Conservation (phyloP, 163 green algal genomes). For the Chlamydomonas reinhardtii region DNA sequence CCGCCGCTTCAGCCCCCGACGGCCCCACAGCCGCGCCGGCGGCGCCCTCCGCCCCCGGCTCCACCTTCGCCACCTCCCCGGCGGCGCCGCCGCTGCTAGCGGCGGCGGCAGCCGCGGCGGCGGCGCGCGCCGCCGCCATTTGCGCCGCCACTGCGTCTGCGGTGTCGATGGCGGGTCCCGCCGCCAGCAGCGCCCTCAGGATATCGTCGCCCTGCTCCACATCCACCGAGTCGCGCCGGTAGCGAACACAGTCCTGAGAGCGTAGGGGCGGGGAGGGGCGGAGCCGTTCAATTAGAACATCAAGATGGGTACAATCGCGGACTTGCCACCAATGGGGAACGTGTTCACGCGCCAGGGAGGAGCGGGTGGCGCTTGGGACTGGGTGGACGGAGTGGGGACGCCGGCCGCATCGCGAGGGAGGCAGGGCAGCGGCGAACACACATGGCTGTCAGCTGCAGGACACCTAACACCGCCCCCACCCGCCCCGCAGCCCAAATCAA, state of each 20-base stretch:
- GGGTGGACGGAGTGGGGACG: too few species aligned
- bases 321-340: too few species aligned
- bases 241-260: not conserved
- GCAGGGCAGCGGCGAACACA: too few species aligned
- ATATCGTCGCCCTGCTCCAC: constrained; percentile 32
- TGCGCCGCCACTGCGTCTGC: constrained; percentile 22
- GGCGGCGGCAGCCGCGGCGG: not conserved
- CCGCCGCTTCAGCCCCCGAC: not conserved
- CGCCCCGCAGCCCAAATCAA: too few species aligned
- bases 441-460: too few species aligned
- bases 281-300: too few species aligned
- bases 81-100: not conserved
- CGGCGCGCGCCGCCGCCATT: not conserved
- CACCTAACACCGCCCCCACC: too few species aligned
- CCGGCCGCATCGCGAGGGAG: too few species aligned
- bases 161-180: constrained; percentile 21
- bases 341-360: too few species aligned
- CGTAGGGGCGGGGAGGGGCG: too few species aligned
- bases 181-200: constrained; percentile 31
- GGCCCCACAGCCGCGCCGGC: not conserved
- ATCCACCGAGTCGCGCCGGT: not conserved
- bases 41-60: not conserved
- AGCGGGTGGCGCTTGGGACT: too few species aligned
- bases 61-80: not conserved
- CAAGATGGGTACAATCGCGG: too few species aligned